Evolutionary conservation across 495 filamentous ascomycete species (phyloP).

Genomic region (Penicillium paradoxum): DNA sequence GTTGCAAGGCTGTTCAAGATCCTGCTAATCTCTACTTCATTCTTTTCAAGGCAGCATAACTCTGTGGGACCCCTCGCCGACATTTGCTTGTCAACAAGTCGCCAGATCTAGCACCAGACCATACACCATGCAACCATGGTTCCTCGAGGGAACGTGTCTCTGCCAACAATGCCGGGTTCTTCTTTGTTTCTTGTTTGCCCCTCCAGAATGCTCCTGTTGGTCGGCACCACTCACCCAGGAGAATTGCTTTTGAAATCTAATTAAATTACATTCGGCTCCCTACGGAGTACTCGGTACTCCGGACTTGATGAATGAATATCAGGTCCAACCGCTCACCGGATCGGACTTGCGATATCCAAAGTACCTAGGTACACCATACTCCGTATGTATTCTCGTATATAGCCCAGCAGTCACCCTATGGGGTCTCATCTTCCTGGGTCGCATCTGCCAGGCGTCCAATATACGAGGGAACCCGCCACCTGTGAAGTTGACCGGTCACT

Average conservation of each 20-base stretch:
- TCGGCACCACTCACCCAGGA: background rate
- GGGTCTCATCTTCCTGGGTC: no score
- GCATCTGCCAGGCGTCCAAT: slow-evolving; percentile 15
- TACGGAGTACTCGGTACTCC: no score
- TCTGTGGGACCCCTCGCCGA: no score
- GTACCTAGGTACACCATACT: no score
- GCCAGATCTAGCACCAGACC: background rate
- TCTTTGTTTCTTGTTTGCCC: background rate
- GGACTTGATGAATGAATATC: no score
- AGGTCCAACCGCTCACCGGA: no score
- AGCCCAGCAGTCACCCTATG: no score
- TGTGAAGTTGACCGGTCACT: slow-evolving; percentile 1
- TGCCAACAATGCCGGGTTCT: background rate
- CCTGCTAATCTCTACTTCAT: slow-evolving; percentile 11
- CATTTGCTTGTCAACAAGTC: no score
- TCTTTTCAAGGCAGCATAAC: slow-evolving; percentile 1
- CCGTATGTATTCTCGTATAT: no score
- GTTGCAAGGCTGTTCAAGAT: slow-evolving; percentile 3
- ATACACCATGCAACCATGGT: slow-evolving; percentile 10
- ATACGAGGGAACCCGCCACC: slow-evolving; percentile 14
- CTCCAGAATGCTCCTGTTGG: background rate
- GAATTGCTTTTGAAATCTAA: background rate
- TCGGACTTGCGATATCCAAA: no score
- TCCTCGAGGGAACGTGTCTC: background rate
- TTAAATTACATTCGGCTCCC: background rate